These are phyloP conservation scores for Suhomyces tanzawaensis DNA, from an alignment of 805 yeast species.

Conservation along the genomic window DNA sequence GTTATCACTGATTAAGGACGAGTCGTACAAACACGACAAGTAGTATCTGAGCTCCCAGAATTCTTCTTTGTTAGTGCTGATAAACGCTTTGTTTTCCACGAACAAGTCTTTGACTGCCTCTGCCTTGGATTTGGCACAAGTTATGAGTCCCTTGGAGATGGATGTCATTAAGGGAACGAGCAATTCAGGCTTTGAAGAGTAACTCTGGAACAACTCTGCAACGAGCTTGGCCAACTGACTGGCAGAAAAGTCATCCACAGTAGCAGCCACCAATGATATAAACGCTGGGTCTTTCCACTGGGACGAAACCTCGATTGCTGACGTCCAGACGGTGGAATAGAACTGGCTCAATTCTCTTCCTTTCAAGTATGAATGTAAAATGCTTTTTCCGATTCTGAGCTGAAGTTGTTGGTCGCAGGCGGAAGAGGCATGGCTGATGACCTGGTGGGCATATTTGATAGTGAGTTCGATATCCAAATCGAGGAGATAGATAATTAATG, in stretches of 20 bases:
- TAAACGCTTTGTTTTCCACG: slow-evolving; percentile 10
- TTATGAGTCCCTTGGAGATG: slow-evolving; percentile 41
- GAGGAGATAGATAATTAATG: slow-evolving; percentile 46
- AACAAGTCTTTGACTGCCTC: slow-evolving; percentile 13
- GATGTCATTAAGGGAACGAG: slow-evolving; percentile 15
- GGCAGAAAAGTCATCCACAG: slow-evolving; percentile 45
- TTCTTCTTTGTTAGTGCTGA: slow-evolving; percentile 14
- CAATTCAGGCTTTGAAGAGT: slow-evolving; percentile 3
- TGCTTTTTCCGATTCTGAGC: slow-evolving; percentile 21
- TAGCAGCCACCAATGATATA: slow-evolving; percentile 35
- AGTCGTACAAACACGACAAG: slow-evolving; percentile 38
- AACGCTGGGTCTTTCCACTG: slow-evolving; percentile 30
- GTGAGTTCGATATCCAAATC: slow-evolving; percentile 60
- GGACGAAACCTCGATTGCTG: slow-evolving; percentile 16
- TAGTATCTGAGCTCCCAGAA: slow-evolving; percentile 49
- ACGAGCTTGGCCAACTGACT: slow-evolving; percentile 35
- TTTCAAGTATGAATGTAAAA: slow-evolving; percentile 48
- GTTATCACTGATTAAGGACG: background rate
- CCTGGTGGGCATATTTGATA: slow-evolving; percentile 37
- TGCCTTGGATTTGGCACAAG: slow-evolving; percentile 21
- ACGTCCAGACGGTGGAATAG: slow-evolving; percentile 43
- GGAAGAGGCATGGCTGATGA: slow-evolving; percentile 21
- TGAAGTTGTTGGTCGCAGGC: slow-evolving; percentile 2
- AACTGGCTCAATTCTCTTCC: slow-evolving; percentile 59
- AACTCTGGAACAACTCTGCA: slow-evolving; percentile 2